Evolutionary conservation across 2,329 filamentous ascomycete species (phyloP).

Genomic region (Stagonosporopsis rhizophila): DNA sequence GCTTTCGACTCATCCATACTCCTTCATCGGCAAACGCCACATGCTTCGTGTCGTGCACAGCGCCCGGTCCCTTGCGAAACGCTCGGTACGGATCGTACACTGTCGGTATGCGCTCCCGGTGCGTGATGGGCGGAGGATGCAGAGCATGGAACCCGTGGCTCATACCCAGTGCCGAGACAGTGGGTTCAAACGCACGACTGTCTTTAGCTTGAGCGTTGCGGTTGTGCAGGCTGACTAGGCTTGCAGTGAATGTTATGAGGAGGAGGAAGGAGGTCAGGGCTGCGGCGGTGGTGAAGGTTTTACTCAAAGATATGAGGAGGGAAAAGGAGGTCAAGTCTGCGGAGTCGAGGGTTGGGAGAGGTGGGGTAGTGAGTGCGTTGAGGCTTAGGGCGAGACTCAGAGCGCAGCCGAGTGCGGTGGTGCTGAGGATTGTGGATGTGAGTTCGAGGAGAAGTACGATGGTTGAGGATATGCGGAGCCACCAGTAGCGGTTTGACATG

Average conservation of each 20-base stretch:
- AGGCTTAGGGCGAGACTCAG: slow-evolving; percentile 22
- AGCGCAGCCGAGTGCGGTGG: slow-evolving; percentile 22
- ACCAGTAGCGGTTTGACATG: slow-evolving; percentile 21
- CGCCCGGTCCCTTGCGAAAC: background rate
- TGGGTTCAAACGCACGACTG: slow-evolving; percentile 32
- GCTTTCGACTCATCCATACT: slow-evolving; percentile 22
- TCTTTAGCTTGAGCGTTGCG: background rate
- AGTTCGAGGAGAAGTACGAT: slow-evolving; percentile 26
- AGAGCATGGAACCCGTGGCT: slow-evolving; percentile 30
- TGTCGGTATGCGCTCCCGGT: slow-evolving; percentile 19
- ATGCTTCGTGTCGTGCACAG: slow-evolving; percentile 18
- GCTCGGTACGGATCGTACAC: slow-evolving; percentile 28
- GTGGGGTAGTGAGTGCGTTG: slow-evolving; percentile 1
- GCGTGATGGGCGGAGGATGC: slow-evolving; percentile 5
- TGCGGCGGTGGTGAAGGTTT: slow-evolving; percentile 18
- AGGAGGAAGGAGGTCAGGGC: background rate
- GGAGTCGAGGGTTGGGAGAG: slow-evolving; percentile 18
- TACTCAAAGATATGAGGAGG: slow-evolving; percentile 26
- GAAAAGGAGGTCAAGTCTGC: slow-evolving; percentile 23
- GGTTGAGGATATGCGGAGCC: slow-evolving; percentile 22
- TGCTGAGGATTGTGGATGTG: slow-evolving; percentile 20
- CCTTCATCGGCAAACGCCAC: slow-evolving; percentile 16
- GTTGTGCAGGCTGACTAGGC: background rate
- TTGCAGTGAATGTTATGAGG: background rate
- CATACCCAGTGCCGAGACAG: slow-evolving; percentile 32